Base-by-base conservation (phyloP, 306 rosid genomes). In the Chamaecrista fasciculata region DNA sequence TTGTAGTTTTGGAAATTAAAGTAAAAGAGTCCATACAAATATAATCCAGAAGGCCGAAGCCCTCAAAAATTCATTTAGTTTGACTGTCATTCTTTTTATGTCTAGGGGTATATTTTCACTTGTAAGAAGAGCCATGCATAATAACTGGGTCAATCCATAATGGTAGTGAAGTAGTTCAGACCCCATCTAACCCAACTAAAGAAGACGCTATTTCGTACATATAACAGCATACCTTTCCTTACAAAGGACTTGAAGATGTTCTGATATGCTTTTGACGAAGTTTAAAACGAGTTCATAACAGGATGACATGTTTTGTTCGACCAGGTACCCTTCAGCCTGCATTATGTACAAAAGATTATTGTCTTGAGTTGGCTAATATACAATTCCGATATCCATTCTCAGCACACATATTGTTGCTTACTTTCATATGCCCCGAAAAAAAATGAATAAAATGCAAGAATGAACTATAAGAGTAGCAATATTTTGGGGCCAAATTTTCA, bases 251-350 rank as follows among this genome's bases (percentile, higher is more conserved):
- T 81, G 37, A 48, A 87, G 73, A 62, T 89, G 76, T 58, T 31
- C 67, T 6, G n/a, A 76, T 68, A 89, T 46, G 49, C 82, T 76
- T 43, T 21, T 83, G 44, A 80, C 49, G 61, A 79, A 89, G 21
- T 66, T 76, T 15, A 73, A 84, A n/a, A 83, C 16, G 37, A 84
- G 76, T 59, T 82, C 80, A 11, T 94, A 94, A 69, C 96, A 91
- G 50, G 71, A 50, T 0, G 84, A 49, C 80, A 74, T 73, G 33
- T 85, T 85, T 70, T 85, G 92, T 79, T 94, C 97, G 0, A 84
- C 52, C 57, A 94, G 59, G 80, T 84, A 70, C 52, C 92, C 95
- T 58, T 85, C 96, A 53, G 88, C 95, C 99, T 94, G 92, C 26
- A 39, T 16, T 31, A 67, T 77, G 25, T 11, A 23, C 64, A 44